Conservation (phyloP, 2,329 filamentous ascomycete genomes). For the Diaporthe amygdali region DNA sequence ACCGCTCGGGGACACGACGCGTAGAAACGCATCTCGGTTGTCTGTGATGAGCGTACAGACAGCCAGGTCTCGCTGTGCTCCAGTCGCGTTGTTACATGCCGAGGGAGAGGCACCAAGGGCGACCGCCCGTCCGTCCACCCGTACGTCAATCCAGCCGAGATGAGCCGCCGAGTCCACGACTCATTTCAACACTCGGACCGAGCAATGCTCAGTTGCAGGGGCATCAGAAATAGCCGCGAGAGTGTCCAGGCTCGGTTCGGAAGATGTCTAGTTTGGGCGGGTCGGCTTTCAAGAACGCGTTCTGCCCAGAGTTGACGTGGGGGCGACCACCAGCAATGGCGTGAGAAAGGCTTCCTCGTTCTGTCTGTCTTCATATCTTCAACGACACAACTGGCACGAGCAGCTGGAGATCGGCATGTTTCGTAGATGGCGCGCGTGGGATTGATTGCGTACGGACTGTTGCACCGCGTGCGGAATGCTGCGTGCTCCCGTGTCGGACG, state of each 20-base stretch:
- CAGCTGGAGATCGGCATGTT: not conserved
- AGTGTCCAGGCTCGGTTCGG: not conserved
- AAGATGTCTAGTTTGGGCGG: not conserved
- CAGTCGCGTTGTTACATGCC: not conserved
- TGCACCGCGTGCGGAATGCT: constrained; percentile 13
- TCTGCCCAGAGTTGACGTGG: too few relatives aligned
- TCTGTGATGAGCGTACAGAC: not conserved
- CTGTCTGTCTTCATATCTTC: not conserved
- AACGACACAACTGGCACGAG: not conserved
- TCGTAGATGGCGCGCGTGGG: not conserved
- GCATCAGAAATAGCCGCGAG: not conserved
- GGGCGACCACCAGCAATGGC: not conserved
- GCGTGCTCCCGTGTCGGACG: not conserved
- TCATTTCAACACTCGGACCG: not conserved
- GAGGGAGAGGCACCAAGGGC: not conserved
- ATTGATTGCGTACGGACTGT: not conserved
- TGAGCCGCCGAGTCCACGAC: not conserved
- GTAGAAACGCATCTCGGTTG: not conserved
- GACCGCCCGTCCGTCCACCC: not conserved
- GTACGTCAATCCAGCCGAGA: not conserved
- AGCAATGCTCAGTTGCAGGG: not conserved
- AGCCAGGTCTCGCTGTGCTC: not conserved
- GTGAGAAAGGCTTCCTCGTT: not conserved
- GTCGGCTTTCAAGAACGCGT: not conserved
- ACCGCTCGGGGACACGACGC: not conserved